These are phyloP conservation scores for Panicum miliaceum DNA, from an alignment of 176 grass and related monocot genomes.

Conservation along the genomic window DNA sequence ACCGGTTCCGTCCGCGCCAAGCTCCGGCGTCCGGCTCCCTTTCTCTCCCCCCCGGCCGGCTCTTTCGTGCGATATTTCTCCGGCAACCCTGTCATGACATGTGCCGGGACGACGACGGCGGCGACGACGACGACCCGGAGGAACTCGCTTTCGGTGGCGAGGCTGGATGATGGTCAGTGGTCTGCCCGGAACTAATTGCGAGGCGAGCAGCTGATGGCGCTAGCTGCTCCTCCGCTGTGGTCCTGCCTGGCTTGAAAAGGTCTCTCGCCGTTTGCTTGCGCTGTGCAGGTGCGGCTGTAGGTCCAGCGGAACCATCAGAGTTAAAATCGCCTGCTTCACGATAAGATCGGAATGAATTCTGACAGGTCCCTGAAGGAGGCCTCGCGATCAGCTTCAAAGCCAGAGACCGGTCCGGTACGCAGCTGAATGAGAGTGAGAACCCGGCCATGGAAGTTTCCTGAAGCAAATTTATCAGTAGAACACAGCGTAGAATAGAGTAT, in stretches of 20 bases:
- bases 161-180: not conserved
- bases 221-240: not conserved
- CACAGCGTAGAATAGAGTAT: too few relatives aligned
- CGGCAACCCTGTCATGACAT: not conserved
- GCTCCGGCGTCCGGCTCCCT: too few relatives aligned
- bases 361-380: not conserved
- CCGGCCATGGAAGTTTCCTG: not conserved
- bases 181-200: not conserved
- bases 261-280: not conserved
- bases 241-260: not conserved
- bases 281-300: conserved; percentile 24
- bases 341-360: conserved; percentile 9
- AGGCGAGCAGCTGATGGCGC: not conserved
- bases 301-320: conserved; percentile 37
- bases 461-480: not conserved
- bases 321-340: conserved; percentile 13
- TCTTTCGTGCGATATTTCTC: not conserved
- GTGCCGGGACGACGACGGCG: not conserved
- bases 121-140: conserved; percentile 6
- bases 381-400: not conserved
- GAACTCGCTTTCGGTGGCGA: not conserved
- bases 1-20: too few relatives aligned
- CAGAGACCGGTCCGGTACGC: too few relatives aligned
- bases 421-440: not conserved
- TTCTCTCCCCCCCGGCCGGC: too few relatives aligned